These are phyloP conservation scores for Paraphaeosphaeria sporulosa DNA, from an alignment of 2,329 filamentous ascomycete genomes.

Conservation along the genomic window DNA sequence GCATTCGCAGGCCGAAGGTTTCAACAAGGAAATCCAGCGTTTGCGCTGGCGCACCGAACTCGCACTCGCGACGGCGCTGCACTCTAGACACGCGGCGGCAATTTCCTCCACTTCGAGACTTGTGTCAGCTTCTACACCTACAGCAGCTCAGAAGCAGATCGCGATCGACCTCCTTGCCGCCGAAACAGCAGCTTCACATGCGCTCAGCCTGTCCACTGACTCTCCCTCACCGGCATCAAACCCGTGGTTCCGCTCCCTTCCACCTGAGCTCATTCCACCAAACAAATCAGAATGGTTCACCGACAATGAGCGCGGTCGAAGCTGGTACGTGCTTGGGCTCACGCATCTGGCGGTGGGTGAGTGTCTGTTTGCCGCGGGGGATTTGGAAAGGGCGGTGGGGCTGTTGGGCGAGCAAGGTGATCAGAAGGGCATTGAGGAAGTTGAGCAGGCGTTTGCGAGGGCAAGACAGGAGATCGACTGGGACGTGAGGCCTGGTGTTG, in stretches of 20 bases:
- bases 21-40: slow-evolving; percentile 32
- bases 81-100: slow-evolving; percentile 17
- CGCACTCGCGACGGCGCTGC: slow-evolving; percentile 30
- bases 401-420: slow-evolving; percentile 21
- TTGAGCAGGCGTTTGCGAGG: slow-evolving; percentile 35
- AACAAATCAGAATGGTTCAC: slow-evolving; percentile 41
- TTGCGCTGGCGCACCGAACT: slow-evolving; percentile 42
- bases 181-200: slow-evolving; percentile 32
- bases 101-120: slow-evolving; percentile 24
- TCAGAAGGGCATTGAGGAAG: slow-evolving; percentile 20
- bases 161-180: slow-evolving; percentile 33
- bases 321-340: slow-evolving; percentile 40
- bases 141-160: slow-evolving; percentile 12
- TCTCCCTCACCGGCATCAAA: slow-evolving; percentile 35
- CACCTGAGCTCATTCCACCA: slow-evolving; percentile 41
- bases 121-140: neutral
- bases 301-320: slow-evolving; percentile 34
- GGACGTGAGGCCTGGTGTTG: slow-evolving; percentile 34
- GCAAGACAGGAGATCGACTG: slow-evolving; percentile 41
- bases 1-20: slow-evolving; percentile 31
- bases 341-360: slow-evolving; percentile 40
- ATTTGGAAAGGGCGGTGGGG: slow-evolving; percentile 39
- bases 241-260: slow-evolving; percentile 40
- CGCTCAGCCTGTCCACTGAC: slow-evolving; percentile 37
- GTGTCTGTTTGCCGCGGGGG: slow-evolving; percentile 43